Base-by-base conservation (phyloP, 768 basidiomycete genomes). In the Russula compacta region DNA sequence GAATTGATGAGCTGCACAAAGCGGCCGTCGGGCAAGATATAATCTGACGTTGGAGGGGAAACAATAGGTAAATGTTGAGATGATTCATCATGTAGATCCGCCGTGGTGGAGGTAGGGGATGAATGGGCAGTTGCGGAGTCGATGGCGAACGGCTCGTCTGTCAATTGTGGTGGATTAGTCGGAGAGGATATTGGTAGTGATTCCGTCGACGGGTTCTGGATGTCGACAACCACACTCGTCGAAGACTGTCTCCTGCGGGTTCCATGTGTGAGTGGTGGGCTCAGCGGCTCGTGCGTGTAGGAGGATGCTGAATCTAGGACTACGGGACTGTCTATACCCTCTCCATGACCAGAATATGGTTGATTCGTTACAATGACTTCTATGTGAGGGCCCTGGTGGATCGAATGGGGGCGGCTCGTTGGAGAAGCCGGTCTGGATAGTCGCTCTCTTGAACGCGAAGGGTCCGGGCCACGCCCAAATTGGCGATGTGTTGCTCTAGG, bases 161-260 rank as follows among this genome's bases (percentile, higher is more conserved):
- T 62, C 33, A 56, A 14, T 6, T 36, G 60, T 6, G 6, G 48
- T 19, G 19, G 54, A 8, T 44, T 15, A 12, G n/a, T 21, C 9
- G 48, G 52, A 21, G 33, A 9, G 7, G 32, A 7, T 2, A 43
- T 17, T 35, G 44, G 4, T 17, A 46, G 55, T 8, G 61, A 58
- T 2, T 58, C 51, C 3, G 51, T 62, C 19, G 61, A 62, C 1
- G 61, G 61, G 32, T 10, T n/a, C 9, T 42, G 17, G 8, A 58
- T 2, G 19, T 19, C 9, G 0, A 58, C 29, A 7, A 52, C 32
- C 9, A 58, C 29, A 29, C 50, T 53, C 1, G 32, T 47, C 38
- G 51, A 53, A 33, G 56, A 58, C 21, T 11, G 19, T n/a, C 19
- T 62, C 17, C 51, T 51, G 24, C n/a, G 54, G 24, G n/a, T 17